Base-by-base conservation (phyloP, 768 basidiomycete species). In the Boletus speciosus region DNA sequence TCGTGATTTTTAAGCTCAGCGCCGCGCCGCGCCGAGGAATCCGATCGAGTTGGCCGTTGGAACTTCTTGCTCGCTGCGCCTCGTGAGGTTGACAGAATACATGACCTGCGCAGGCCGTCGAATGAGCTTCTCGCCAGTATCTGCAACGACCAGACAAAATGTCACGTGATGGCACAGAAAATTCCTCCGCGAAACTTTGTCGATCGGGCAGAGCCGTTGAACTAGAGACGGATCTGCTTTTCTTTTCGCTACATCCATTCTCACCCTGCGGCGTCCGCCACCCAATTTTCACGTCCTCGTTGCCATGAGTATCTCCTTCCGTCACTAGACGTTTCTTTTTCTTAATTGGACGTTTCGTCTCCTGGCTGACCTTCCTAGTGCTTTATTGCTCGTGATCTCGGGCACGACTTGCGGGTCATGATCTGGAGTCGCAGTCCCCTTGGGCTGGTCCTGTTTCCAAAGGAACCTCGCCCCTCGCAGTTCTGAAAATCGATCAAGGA, bases 401-500 rank as follows among this genome's bases (percentile, higher is more conserved):
- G 7, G 37, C 49, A 45, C 43, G 54, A 46, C 52, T 29, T 46
- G 60, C 49, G 58, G 54, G 63, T 62, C 56, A 14, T 60, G 65
- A 67, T 67, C 57, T 67, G 58, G 60, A 62, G 54, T 60, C 39
- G 60, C 60, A 54, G 40, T 47, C 50, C 49, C 55, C 39, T 55
- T 57, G 43, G 44, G 34, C 50, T 0, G 41, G 55, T 32, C 36
- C 62, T 51, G 64, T 67, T 65, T 57, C 64, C 64, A 66, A 51
- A 65, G 63, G 40, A 60, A 67, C 66, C 25, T 43, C 32, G 36
- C 38, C 55, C 32, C 54, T 27, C 14, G 10, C 36, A 8, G 32
- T 57, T 58, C 62, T 56, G 66, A 56, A 67, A 53, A 66, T 67
- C 63, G 50, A 65, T 62, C 51, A 66, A 55, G 65, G 65, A 66